Evolutionary conservation across 2,329 filamentous ascomycete species (phyloP).

Genomic region (Shiraia sp.): DNA sequence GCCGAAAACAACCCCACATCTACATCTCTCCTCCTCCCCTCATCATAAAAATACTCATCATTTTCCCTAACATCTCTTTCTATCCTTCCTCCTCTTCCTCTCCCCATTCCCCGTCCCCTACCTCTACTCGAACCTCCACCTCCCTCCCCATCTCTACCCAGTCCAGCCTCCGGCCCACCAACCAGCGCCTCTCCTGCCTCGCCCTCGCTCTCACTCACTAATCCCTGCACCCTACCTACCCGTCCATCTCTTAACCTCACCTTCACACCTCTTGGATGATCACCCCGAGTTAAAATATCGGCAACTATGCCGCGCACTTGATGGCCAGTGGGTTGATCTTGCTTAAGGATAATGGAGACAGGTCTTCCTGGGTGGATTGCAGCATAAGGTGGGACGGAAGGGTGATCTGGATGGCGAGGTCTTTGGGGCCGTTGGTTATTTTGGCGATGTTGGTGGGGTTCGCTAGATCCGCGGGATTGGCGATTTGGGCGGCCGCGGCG

Average conservation of each 20-base stretch:
- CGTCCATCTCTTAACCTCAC: conserved; percentile 72
- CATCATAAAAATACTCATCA: conserved; percentile 37
- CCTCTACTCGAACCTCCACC: conserved; percentile 6
- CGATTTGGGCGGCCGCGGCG: conserved; percentile 33
- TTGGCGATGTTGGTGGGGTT: conserved; percentile 6
- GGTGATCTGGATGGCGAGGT: conserved; percentile 34
- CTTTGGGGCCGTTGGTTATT: conserved; percentile 4
- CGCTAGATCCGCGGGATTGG: conserved; percentile 23
- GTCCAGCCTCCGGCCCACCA: conserved; percentile 22
- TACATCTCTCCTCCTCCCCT: conserved; percentile 10
- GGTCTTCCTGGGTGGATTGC: conserved; percentile 60
- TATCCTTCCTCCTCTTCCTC: conserved; percentile 17
- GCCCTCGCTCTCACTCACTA: conserved; percentile 45
- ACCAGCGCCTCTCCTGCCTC: conserved; percentile 29
- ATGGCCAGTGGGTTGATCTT: conserved; percentile 73
- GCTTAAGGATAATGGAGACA: conserved; percentile 76
- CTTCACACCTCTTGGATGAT: conserved; percentile 80
- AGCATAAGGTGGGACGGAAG: conserved; percentile 25
- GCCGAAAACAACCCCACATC: conserved; percentile 24
- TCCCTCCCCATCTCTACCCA: conserved; percentile 34
- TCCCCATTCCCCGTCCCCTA: conserved; percentile 9
- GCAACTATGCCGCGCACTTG: conserved; percentile 69
- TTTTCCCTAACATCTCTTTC: conserved; percentile 35
- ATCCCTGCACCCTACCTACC: conserved; percentile 72
- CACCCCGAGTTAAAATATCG: conserved; percentile 70